phyloP scores from a whole-genome alignment of 163 green algal species.

The Picocystis sp. region DNA sequence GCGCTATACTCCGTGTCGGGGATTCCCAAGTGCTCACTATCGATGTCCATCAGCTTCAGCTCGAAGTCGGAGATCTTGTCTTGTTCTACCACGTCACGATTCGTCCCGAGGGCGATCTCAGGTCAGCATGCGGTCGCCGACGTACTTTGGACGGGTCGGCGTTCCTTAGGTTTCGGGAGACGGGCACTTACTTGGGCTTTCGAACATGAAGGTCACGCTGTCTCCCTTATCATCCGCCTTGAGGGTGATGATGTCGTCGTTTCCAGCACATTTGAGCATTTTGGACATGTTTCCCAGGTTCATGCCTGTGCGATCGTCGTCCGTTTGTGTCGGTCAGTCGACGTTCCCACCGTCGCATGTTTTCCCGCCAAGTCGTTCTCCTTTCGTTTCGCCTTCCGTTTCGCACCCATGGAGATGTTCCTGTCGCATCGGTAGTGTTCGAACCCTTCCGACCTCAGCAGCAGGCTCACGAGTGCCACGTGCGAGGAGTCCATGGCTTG shows the following conservation, averaged over 20 bases:
- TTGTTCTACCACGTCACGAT: constrained; percentile 16
- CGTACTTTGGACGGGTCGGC: background rate
- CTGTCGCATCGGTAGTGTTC: constrained; percentile 91
- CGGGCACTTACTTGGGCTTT: constrained; percentile 38
- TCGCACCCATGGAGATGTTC: constrained; percentile 55
- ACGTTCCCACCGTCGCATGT: background rate
- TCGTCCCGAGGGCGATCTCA: background rate
- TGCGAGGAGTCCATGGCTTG: constrained; percentile 97
- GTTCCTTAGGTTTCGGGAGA: background rate
- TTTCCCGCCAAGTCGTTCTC: background rate
- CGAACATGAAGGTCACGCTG: constrained; percentile 90
- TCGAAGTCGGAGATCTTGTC: constrained; percentile 94
- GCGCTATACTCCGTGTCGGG: constrained; percentile 85
- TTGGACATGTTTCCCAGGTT: constrained; percentile 90
- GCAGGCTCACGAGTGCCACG: constrained; percentile 65
- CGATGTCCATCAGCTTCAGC: constrained; percentile 98
- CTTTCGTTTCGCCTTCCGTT: background rate
- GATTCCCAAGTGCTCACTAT: constrained; percentile 94
- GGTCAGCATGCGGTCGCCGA: background rate
- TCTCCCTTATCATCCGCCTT: constrained; percentile 84
- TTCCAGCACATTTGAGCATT: constrained; percentile 87
- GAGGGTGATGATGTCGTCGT: constrained; percentile 92
- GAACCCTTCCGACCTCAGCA: constrained; percentile 78
- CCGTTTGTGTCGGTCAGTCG: background rate
- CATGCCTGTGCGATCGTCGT: constrained; percentile 36